A percentile compares a stretch with the other conserved stretches of the same genome.
These are phyloP conservation scores for Brassica juncea DNA, from an alignment of 345 rosid genomes.

Conservation along the genomic window DNA sequence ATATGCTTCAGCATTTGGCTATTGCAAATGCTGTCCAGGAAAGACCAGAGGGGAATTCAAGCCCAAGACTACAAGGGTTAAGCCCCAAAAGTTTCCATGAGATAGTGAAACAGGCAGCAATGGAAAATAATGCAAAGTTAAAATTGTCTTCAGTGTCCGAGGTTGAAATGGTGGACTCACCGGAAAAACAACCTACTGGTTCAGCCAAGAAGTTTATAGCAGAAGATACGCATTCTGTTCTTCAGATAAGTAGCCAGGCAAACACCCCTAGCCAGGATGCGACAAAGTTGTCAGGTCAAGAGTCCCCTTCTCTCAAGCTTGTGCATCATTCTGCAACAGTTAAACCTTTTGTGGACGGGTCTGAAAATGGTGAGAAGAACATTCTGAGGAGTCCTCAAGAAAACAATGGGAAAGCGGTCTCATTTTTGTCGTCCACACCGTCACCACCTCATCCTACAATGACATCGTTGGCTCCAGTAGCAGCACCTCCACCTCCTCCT, in stretches of 20 bases:
- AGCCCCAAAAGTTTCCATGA: constrained; percentile 49
- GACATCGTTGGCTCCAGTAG: constrained; percentile 31
- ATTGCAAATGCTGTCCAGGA: constrained; percentile 57
- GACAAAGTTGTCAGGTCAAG: constrained; percentile 31
- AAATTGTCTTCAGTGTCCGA: constrained; percentile 44
- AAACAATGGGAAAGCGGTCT: constrained; percentile 30
- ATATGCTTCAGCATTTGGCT: constrained; percentile 74
- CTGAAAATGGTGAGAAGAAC: constrained; percentile 28
- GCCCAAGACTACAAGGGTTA: constrained; percentile 46
- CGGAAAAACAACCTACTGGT: constrained; percentile 36
- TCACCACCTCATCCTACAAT: constrained; percentile 41
- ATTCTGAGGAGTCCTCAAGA: constrained; percentile 18
- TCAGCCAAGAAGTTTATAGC: constrained; percentile 29
- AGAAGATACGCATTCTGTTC: constrained; percentile 36
- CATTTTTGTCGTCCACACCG: constrained; percentile 41
- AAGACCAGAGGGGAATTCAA: constrained; percentile 43
- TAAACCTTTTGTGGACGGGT: constrained; percentile 41
- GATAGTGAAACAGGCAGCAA: constrained; percentile 37
- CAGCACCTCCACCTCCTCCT: constrained; percentile 44
- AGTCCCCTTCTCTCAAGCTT: constrained; percentile 36
- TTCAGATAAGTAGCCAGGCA: constrained; percentile 28
- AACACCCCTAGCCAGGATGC: constrained; percentile 28
- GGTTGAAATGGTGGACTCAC: constrained; percentile 35
- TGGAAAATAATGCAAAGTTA: constrained; percentile 41
- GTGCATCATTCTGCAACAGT: constrained; percentile 45